phyloP scores from a whole-genome alignment of 768 basidiomycete genomes.

The Brasilioporus rufonigricans region DNA sequence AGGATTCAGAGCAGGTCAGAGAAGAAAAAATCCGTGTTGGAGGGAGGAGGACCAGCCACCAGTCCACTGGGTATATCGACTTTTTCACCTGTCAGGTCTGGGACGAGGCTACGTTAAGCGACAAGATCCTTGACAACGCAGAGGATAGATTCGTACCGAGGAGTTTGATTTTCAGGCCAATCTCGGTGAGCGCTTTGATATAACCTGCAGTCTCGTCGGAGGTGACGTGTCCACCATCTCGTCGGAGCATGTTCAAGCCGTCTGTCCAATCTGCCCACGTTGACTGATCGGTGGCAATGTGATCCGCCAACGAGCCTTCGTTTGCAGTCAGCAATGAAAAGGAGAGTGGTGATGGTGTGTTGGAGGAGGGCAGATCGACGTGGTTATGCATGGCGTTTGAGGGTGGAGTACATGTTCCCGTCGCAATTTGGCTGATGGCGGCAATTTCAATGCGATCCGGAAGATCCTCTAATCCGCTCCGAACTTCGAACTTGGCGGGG shows the following conservation, averaged over 20 bases:
- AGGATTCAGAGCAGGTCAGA: slow-evolving; percentile 50
- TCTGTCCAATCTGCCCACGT: slow-evolving; percentile 95
- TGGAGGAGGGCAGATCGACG: slow-evolving; percentile 55
- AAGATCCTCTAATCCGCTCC: slow-evolving; percentile 81
- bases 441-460: slow-evolving; percentile 84
- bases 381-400: slow-evolving; percentile 62
- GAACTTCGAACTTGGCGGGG: slow-evolving; percentile 72
- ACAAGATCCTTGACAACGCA: neutral
- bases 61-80: slow-evolving; percentile 86
- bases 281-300: slow-evolving; percentile 72
- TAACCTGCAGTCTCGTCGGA: slow-evolving; percentile 86
- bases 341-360: slow-evolving; percentile 63
- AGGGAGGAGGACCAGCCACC: slow-evolving; percentile 73
- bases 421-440: slow-evolving; percentile 74
- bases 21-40: slow-evolving; percentile 83
- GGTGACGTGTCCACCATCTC: slow-evolving; percentile 78
- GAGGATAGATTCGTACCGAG: slow-evolving; percentile 52
- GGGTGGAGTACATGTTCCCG: slow-evolving; percentile 69
- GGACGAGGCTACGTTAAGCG: neutral
- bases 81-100: slow-evolving; percentile 86
- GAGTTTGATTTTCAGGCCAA: slow-evolving; percentile 88
- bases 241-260: slow-evolving; percentile 82
- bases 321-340: slow-evolving; percentile 73
- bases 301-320: slow-evolving; percentile 73
- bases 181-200: slow-evolving; percentile 84